Evolutionary conservation across 2,329 filamentous ascomycete species (phyloP).

Genomic region (Rutstroemia sp.): DNA sequence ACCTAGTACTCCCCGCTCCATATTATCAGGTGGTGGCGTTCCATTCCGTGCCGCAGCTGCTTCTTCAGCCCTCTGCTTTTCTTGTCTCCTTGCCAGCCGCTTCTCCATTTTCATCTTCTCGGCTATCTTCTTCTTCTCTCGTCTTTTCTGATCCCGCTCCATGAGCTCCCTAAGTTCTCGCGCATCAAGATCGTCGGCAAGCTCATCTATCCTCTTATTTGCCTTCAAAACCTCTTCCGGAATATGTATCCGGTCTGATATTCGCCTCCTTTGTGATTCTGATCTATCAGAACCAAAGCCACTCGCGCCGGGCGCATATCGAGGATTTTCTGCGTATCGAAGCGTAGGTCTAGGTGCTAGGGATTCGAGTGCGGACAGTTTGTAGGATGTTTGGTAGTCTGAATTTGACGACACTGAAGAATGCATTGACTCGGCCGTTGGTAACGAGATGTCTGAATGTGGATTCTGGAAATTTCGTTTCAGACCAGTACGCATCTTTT

Average conservation of each 20-base stretch:
- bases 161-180: conserved; percentile 79
- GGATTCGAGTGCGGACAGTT: conserved; percentile 71
- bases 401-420: conserved; percentile 70
- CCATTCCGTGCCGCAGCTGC: conserved; percentile 45
- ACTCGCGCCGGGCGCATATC: conserved; percentile 41
- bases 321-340: conserved; percentile 60
- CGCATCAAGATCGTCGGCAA: conserved; percentile 82
- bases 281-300: conserved; percentile 35
- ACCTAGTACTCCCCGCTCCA: conserved; percentile 54
- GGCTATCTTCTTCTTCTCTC: conserved; percentile 62
- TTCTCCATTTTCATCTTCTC: conserved; percentile 62
- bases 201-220: conserved; percentile 56
- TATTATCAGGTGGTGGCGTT: conserved; percentile 45
- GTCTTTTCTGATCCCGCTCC: conserved; percentile 78
- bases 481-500: conserved; percentile 51
- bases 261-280: conserved; percentile 43
- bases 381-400: conserved; percentile 65
- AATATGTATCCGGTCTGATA: conserved; percentile 45
- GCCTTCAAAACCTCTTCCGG: conserved; percentile 53
- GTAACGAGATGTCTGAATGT: conserved; percentile 59
- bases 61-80: conserved; percentile 55
- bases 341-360: conserved; percentile 81
- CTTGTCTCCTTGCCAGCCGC: conserved; percentile 57
- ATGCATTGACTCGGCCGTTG: conserved; percentile 64
- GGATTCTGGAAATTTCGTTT: conserved; percentile 52